Conservation (phyloP, 73 alveolate genomes). For the Paramecium sexaurelia region DNA sequence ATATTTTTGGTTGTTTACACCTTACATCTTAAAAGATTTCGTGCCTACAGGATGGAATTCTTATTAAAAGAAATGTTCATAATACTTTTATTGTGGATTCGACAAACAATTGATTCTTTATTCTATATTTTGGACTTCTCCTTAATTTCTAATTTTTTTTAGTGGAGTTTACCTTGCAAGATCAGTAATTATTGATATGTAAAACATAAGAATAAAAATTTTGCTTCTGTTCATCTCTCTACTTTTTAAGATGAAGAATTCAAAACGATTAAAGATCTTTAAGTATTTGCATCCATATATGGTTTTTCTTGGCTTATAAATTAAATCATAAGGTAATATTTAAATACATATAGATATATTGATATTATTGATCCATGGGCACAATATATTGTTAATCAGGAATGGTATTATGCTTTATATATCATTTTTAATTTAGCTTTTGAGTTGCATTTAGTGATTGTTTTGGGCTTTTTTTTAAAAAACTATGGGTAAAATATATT, state of each 20-base stretch:
- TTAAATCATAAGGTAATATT: neutral
- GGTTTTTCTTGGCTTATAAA: neutral
- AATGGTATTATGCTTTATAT: neutral
- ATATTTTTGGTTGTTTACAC: neutral
- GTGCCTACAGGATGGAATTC: conserved; percentile 47
- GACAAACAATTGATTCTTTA: neutral
- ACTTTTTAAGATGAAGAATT: neutral
- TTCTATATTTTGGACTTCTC: conserved; percentile 12
- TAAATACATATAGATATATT: neutral
- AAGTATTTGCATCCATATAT: neutral
- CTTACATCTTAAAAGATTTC: neutral
- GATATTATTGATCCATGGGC: neutral
- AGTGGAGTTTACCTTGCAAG: neutral
- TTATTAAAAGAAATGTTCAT: neutral
- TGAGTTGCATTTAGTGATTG: neutral
- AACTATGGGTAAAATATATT: neutral
- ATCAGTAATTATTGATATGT: neutral
- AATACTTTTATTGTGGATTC: conserved; percentile 35
- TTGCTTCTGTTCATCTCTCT: neutral
- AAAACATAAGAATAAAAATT: neutral
- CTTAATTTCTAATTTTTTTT: neutral
- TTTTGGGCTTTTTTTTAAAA: neutral
- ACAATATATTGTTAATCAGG: neutral
- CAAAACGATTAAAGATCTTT: neutral
- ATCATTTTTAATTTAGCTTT: neutral